Evolutionary conservation across 179 eudicot genomes (phyloP).

Genomic region (Sideroxylon spinosum): DNA sequence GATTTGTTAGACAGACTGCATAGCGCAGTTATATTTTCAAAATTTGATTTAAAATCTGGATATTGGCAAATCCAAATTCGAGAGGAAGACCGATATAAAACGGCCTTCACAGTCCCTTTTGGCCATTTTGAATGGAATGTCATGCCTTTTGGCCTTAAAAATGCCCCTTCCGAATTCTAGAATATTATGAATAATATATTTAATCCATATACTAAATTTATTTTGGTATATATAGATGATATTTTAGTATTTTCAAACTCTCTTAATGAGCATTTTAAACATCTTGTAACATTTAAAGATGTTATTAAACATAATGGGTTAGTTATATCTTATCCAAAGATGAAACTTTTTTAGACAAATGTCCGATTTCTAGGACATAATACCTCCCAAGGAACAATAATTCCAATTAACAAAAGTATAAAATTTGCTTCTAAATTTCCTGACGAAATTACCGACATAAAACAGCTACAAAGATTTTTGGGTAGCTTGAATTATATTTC

Average conservation of each 20-base stretch:
- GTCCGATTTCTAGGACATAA: background rate
- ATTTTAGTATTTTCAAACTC: background rate
- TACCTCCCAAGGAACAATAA: background rate
- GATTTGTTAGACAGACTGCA: too few relatives aligned
- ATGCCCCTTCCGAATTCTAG: too few relatives aligned
- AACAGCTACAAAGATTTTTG: background rate
- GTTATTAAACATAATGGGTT: background rate
- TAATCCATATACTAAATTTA: too few relatives aligned
- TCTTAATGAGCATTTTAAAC: constrained; percentile 10
- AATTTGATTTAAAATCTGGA: too few relatives aligned
- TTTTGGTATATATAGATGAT: constrained; percentile 11
- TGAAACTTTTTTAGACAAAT: background rate
- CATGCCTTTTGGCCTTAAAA: background rate
- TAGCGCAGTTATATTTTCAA: background rate
- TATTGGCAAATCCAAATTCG: background rate
- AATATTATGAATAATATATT: too few relatives aligned
- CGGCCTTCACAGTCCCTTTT: background rate
- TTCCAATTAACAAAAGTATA: background rate
- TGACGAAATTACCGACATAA: background rate
- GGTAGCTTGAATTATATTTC: too few relatives aligned
- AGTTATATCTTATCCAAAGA: constrained; percentile 2
- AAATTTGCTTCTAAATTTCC: constrained; percentile 8
- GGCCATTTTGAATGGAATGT: background rate
- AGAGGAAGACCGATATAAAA: background rate
- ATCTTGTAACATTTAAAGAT: background rate